Percentiles rank a stretch among this genome's conserved stretches.
These are phyloP conservation scores for Aspergillus affinis DNA, from an alignment of 495 filamentous ascomycete genomes.

Conservation along the genomic window DNA sequence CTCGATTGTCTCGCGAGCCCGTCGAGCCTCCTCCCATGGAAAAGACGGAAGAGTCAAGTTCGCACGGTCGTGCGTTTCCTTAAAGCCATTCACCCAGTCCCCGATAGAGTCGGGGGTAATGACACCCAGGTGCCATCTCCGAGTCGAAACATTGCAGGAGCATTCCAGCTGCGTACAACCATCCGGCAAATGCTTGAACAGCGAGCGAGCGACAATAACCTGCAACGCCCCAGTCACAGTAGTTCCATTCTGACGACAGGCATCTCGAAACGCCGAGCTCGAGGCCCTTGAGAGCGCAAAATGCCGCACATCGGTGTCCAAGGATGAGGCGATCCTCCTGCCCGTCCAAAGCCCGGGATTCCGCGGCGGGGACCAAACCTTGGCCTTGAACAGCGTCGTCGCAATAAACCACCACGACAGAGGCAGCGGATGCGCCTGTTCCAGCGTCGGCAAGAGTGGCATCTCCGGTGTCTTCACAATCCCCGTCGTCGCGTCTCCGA, in stretches of 20 bases:
- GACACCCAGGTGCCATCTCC: constrained; percentile 34
- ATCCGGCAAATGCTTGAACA: constrained; percentile 32
- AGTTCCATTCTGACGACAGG: constrained; percentile 33
- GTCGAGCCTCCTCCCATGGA: constrained; percentile 40
- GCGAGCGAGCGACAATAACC: constrained; percentile 31
- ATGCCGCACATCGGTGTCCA: constrained; percentile 21
- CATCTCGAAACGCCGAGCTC: constrained; percentile 18
- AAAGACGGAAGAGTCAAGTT: constrained; percentile 15
- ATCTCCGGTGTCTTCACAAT: constrained; percentile 26
- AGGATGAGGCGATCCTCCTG: constrained; percentile 19
- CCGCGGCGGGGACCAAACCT: constrained; percentile 21
- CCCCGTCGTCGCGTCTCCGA: constrained; percentile 22
- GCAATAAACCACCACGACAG: constrained; percentile 28
- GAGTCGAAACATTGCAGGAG: constrained; percentile 31
- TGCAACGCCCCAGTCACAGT: constrained; percentile 40
- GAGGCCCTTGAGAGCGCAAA: constrained; percentile 23
- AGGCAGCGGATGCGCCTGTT: constrained; percentile 25
- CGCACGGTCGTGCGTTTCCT: constrained; percentile 20
- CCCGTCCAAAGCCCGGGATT: constrained; percentile 28
- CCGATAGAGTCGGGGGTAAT: constrained; percentile 40
- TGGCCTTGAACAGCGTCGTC: constrained; percentile 28
- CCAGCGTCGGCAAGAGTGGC: constrained; percentile 33
- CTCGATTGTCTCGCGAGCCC: constrained; percentile 31
- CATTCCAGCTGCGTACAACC: constrained; percentile 22
- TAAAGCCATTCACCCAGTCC: constrained; percentile 32